Conservation (phyloP, 371 early-diverging fungal species). For the Mortierella sp. region DNA sequence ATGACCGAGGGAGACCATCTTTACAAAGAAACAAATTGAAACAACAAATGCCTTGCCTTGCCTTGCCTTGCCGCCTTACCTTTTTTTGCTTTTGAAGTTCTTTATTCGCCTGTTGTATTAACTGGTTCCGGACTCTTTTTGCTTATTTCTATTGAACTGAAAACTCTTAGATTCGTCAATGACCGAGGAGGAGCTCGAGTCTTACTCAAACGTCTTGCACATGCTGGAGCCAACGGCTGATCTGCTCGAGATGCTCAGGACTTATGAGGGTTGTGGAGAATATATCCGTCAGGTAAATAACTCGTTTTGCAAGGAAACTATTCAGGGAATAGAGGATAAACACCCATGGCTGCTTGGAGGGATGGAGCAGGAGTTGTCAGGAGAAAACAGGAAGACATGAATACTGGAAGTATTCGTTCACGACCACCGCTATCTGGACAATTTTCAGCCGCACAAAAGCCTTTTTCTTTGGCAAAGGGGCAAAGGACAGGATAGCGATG, state of each 20-base stretch:
- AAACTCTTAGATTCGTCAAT: constrained; percentile 62
- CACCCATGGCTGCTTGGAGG: background rate
- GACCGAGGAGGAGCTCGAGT: constrained; percentile 64
- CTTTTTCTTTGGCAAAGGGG: background rate
- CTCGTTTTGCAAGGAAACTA: background rate
- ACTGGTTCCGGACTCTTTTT: background rate
- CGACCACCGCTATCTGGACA: background rate
- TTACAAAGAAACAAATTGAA: background rate
- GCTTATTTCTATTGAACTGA: background rate
- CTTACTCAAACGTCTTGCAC: constrained; percentile 64
- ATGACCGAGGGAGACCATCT: constrained; percentile 1
- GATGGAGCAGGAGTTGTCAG: background rate
- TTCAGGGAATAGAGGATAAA: background rate
- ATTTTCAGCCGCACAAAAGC: background rate
- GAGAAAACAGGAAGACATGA: background rate
- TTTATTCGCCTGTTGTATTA: background rate
- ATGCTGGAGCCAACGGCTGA: constrained; percentile 63
- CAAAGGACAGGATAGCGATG: background rate
- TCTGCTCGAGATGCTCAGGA: constrained; percentile 64
- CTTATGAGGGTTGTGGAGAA: constrained; percentile 77
- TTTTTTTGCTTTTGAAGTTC: background rate
- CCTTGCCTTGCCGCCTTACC: background rate
- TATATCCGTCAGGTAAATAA: constrained; percentile 68
- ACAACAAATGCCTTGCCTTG: background rate
- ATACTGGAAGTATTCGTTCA: background rate